Base-by-base conservation (phyloP, 1,284 basidiomycete genomes). In the Ganoderma boninense region DNA sequence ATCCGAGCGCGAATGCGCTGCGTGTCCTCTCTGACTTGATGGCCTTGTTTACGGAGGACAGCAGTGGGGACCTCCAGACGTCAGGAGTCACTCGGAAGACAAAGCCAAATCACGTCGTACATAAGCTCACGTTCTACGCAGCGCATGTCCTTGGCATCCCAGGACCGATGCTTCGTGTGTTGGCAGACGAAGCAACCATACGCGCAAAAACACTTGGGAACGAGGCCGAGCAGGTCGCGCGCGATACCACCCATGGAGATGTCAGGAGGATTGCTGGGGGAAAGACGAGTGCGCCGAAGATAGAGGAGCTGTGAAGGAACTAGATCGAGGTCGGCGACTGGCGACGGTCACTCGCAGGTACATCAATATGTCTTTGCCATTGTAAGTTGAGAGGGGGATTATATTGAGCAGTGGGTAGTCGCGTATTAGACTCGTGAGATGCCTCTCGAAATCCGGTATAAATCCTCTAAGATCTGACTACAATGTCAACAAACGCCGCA, bases 51-150 rank as follows among this genome's bases (percentile, higher is more conserved):
- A 69, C 68, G 43, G 54, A 62, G 26, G 44, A 46, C 43, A n/a
- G 35, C 16, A 46, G 13, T n/a, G 23, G 26, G 42, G 14, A 18
- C n/a, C 23, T 23, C 38, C 5, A n/a, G 5, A 42, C 23, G n/a
- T 43, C 60, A 6, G 40, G 38, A 29, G 26, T 29, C 10, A 32
- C 20, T 18, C 26, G 2, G 60, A 72, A 65, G 57, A 61, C 57
- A 73, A 80, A 80, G 71, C 77, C 76, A 72, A 86, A 82, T 74
- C 86, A 85, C 72, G 81, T 85, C 69, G 79, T 81, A 32, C 87
- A 84, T 73, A 92, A 89, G 82, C 77, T 88, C 64, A 79, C 83
- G 56, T 92, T 89, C 77, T 92, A 92, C 74, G 86, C 85, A 5
- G 88, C 85, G 1, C 85, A 89, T 65, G 77, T 87, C 16, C 63